Evolutionary conservation across 129 eudicot species (phyloP).

Genomic region (Tanacetum coccineum): DNA sequence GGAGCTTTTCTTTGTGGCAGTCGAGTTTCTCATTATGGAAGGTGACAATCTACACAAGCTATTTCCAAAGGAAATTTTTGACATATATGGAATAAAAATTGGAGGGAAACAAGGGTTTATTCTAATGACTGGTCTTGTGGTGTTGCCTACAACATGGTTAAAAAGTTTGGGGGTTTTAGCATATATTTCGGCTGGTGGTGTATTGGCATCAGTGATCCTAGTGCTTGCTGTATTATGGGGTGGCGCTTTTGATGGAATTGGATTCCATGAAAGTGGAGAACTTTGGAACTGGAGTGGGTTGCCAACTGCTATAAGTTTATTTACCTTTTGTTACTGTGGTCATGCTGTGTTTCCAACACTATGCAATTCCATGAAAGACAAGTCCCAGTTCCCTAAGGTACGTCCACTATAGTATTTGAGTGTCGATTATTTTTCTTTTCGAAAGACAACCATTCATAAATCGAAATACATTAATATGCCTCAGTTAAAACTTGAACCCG

Average conservation of each 20-base stretch:
- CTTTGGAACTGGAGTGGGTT: conserved; percentile 45
- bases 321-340: conserved; percentile 59
- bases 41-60: conserved; percentile 47
- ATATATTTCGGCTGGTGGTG: conserved; percentile 52
- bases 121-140: conserved; percentile 38
- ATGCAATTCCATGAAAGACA: conserved; percentile 54
- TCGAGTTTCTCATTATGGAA: conserved; percentile 55
- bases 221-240: conserved; percentile 52
- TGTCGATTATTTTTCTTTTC: too few relatives aligned
- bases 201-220: conserved; percentile 46
- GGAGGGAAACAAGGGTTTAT: conserved; percentile 45
- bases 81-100: conserved; percentile 24
- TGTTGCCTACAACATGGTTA: conserved; percentile 55
- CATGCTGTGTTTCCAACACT: conserved; percentile 67
- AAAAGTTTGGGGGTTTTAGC: conserved; percentile 49
- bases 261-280: conserved; percentile 45
- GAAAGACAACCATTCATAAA: too few relatives aligned
- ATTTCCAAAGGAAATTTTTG: conserved; percentile 33
- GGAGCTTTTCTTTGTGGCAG: conserved; percentile 58
- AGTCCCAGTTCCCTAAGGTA: conserved; percentile 54
- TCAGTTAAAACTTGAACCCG: too few relatives aligned
- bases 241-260: conserved; percentile 59
- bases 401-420: neutral
- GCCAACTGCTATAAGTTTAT: conserved; percentile 53
- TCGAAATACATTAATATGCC: too few relatives aligned